Evolutionary conservation across 108 stramenopile species (phyloP).

Genomic region (Cylindrotheca closterium): DNA sequence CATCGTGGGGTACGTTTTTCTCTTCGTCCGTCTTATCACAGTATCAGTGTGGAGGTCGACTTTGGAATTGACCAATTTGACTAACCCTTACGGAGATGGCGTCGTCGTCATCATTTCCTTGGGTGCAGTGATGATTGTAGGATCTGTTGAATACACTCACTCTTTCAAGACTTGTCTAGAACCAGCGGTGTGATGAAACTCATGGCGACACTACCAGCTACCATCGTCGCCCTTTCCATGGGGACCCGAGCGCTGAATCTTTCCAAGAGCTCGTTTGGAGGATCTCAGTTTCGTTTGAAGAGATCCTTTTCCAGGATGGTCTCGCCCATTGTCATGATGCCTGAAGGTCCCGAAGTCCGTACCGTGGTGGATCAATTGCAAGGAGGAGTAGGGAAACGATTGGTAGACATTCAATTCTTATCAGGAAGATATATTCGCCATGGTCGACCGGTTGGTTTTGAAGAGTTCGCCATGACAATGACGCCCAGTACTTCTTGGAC

Average conservation of each 20-base stretch:
- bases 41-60: too few species aligned
- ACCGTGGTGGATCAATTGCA: slow-evolving; percentile 73
- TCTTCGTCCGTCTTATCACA: too few species aligned
- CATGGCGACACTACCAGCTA: not conserved
- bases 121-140: too few species aligned
- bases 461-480: slow-evolving; percentile 74
- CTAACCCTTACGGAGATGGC: too few species aligned
- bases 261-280: not conserved
- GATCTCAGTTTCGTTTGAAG: not conserved
- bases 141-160: too few species aligned
- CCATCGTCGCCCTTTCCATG: not conserved
- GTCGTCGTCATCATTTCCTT: too few species aligned
- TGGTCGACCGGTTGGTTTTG: slow-evolving; percentile 68
- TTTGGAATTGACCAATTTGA: too few species aligned
- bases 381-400: slow-evolving; percentile 56
- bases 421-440: slow-evolving; percentile 76
- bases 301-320: not conserved
- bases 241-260: not conserved
- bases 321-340: slow-evolving; percentile 70
- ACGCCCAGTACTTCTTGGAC: slow-evolving; percentile 31
- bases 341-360: slow-evolving; percentile 86
- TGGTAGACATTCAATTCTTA: slow-evolving; percentile 62
- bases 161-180: too few species aligned
- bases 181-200: too few species aligned
- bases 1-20: too few species aligned